Evolutionary conservation across 179 eudicot genomes (phyloP).

Genomic region (Pouteria campechiana): DNA sequence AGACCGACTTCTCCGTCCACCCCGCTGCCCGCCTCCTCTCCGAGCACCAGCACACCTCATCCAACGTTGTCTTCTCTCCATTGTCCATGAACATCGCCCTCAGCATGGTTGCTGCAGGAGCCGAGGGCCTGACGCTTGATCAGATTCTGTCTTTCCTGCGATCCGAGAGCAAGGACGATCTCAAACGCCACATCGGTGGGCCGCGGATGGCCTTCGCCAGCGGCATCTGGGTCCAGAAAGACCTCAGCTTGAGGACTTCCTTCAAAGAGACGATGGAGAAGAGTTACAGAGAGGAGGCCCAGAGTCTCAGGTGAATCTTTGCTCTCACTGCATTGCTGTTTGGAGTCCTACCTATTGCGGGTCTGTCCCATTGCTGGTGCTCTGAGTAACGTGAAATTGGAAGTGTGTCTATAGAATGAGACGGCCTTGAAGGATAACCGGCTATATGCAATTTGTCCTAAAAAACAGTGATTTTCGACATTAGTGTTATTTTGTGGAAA

Average conservation of each 20-base stretch:
- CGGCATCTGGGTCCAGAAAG: conserved; percentile 63
- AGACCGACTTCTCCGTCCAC: conserved; percentile 42
- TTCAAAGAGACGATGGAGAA: conserved; percentile 40
- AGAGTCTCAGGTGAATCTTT: no score
- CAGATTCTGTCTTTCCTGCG: conserved; percentile 50
- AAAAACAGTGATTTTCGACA: no score
- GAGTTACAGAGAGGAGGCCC: no score
- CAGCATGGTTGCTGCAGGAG: conserved; percentile 61
- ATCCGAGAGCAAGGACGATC: conserved; percentile 40
- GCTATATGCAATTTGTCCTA: no score
- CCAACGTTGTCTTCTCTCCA: conserved; percentile 67
- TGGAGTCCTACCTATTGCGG: no score
- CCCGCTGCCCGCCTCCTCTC: conserved; percentile 29
- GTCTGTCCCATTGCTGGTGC: no score
- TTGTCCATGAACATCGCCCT: conserved; percentile 55
- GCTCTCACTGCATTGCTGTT: no score
- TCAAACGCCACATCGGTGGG: conserved; percentile 47
- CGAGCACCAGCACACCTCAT: conserved; percentile 7
- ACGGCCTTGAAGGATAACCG: no score
- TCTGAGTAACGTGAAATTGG: no score
- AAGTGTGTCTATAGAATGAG: no score
- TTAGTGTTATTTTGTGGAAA: no score
- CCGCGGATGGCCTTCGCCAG: conserved; percentile 54
- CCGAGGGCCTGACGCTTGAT: conserved; percentile 44
- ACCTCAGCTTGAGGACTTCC: conserved; percentile 25